Evolutionary conservation across 441 rosid species (phyloP), one percentile per base, ranked within the genome.

Genomic region (Flueggea neowawraea): DNA sequence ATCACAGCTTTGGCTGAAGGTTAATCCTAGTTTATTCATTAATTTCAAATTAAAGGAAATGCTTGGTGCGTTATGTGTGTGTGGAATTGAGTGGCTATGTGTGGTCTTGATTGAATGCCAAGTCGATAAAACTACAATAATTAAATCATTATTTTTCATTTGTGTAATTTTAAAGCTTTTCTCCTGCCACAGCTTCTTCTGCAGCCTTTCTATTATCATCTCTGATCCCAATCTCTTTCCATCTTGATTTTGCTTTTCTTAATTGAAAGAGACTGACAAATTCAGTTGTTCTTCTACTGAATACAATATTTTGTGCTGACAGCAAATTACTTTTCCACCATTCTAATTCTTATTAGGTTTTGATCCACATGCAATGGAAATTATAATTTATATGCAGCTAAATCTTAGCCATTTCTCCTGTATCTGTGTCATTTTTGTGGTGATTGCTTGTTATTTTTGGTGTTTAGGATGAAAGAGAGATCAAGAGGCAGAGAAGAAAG

Each of bases 1-100:
- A 50, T 66, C 99, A 48, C 97, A 84, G 64, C 75, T 82, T 47
- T 95, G 97, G 98, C 67, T 91, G 48, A 98, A 88, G 90, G 98
- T 91, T 47, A 60, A 33, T 67, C 31, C 45, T 60, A 16, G 6
- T 63, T 10, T 14, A 45, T 22, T 43, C 52, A 32, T 28, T 67
- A 28, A 12, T 39, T 73, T 52, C 52, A 59, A 28, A 41, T 61
- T 16, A 17, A 13, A 55, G 50, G 28, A 52, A 63, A 58, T 48
- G 31, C 57, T 58, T 44, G 4, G 41, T 57, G 9, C n/a, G 4
- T 9, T 12, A 47, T 47, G n/a, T 3, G n/a, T 47, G 50, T 36
- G 50, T 47, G 4, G 14, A 47, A 9, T 4, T 47, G n/a, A 43
- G 45, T 43, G 45, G 45, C 8, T 43, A 22, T 47, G 50, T 4